A percentile compares a stretch with the other conserved stretches of the same genome.
Evolutionary conservation across 2,329 filamentous ascomycete genomes (phyloP).

Genomic region (Torrubiella hemipterigena): DNA sequence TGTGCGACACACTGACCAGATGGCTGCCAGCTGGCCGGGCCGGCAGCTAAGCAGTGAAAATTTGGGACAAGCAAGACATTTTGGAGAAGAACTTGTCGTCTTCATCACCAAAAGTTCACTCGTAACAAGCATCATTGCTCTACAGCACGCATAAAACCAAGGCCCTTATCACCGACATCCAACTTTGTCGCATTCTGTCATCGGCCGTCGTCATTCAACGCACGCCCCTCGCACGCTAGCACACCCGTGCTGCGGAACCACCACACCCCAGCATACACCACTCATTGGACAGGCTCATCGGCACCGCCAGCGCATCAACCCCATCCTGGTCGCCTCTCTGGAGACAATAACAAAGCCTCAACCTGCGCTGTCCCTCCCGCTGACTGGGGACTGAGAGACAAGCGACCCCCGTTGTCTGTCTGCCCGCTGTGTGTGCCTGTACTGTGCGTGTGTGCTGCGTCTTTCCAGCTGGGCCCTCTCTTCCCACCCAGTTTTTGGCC

Average conservation of each 20-base stretch:
- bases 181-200: too few relatives aligned
- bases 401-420: not conserved
- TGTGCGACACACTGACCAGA: too few relatives aligned
- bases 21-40: too few relatives aligned
- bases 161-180: too few relatives aligned
- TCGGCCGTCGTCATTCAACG: too few relatives aligned
- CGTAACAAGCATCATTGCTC: too few relatives aligned
- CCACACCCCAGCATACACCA: slow-evolving; percentile 13
- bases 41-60: too few relatives aligned
- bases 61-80: too few relatives aligned
- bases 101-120: too few relatives aligned
- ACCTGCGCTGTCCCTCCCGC: slow-evolving; percentile 7
- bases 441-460: not conserved
- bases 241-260: slow-evolving; percentile 4
- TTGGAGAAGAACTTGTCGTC: too few relatives aligned
- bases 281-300: slow-evolving; percentile 22
- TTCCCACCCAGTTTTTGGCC: slow-evolving; percentile 1
- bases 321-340: slow-evolving; percentile 10
- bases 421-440: not conserved
- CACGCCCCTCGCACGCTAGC: not conserved
- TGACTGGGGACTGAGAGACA: not conserved
- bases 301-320: slow-evolving; percentile 27
- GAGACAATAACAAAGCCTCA: slow-evolving; percentile 23
- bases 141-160: too few relatives aligned
- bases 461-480: not conserved